These are phyloP conservation scores for Oenanthe sinensis DNA, from an alignment of 129 eudicot genomes.

Conservation along the genomic window DNA sequence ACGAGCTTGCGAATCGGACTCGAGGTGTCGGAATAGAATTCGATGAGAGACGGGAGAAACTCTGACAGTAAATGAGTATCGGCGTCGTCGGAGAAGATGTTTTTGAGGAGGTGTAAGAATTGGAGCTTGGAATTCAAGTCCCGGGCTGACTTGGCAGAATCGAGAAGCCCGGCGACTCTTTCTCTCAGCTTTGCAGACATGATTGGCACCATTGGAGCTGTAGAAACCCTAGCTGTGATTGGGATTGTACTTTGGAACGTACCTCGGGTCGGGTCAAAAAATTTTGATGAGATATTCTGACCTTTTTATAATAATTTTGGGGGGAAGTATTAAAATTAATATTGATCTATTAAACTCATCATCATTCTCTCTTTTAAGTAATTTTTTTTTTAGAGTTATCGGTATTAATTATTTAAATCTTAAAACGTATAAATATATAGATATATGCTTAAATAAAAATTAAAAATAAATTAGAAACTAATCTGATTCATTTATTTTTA, in stretches of 20 bases:
- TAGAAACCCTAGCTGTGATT: constrained; percentile 4
- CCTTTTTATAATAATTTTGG: no score
- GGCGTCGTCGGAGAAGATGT: constrained; percentile 31
- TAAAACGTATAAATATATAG: no score
- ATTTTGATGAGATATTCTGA: no score
- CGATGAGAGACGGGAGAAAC: constrained; percentile 39
- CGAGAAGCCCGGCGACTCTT: constrained; percentile 37
- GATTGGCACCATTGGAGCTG: constrained; percentile 32
- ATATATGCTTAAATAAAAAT: no score
- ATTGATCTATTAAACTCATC: no score
- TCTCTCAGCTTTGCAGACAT: constrained; percentile 35
- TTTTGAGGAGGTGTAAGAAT: constrained; percentile 30
- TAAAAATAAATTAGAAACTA: no score
- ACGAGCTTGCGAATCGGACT: constrained; percentile 76
- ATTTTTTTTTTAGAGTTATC: no score
- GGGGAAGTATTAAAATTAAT: no score
- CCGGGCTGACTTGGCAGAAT: constrained; percentile 39
- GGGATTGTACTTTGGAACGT: background rate
- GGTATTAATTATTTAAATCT: no score
- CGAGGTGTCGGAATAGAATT: constrained; percentile 47
- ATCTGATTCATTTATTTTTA: no score
- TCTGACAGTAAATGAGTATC: constrained; percentile 30
- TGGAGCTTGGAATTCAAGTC: constrained; percentile 57
- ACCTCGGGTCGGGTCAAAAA: background rate
- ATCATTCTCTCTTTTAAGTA: no score